Evolutionary conservation across 192 early-diverging fungal species (phyloP).

Genomic region (Backusella liffmaniae): DNA sequence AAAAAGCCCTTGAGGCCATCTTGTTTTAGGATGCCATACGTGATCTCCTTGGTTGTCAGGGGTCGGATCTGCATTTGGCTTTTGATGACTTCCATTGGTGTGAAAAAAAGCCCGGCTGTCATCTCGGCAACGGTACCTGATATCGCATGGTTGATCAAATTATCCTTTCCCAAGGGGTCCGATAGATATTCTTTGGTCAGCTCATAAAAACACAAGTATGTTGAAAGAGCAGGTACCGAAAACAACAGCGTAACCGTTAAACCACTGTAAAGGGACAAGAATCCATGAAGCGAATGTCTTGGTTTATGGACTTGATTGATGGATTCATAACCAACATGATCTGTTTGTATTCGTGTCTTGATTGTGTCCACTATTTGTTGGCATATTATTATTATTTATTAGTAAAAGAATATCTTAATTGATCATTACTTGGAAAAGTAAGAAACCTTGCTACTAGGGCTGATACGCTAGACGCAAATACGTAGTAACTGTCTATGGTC

Average conservation of each 20-base stretch:
- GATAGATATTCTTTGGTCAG: conserved; percentile 44
- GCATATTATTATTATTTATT: neutral
- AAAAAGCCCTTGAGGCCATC: conserved; percentile 70
- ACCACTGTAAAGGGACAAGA: conserved; percentile 65
- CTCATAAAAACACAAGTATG: conserved; percentile 75
- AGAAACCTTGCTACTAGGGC: conserved; percentile 56
- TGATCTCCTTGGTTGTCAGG: neutral
- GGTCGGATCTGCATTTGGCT: conserved; percentile 58
- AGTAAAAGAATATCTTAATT: too few relatives aligned
- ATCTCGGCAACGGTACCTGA: conserved; percentile 63
- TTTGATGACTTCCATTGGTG: conserved; percentile 87
- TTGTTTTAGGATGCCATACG: neutral
- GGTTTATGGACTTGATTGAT: neutral
- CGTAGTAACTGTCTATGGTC: conserved; percentile 26
- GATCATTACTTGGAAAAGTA: conserved; percentile 62
- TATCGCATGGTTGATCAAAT: conserved; percentile 53
- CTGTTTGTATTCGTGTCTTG: conserved; percentile 65
- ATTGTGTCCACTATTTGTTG: conserved; percentile 62
- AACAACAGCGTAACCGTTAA: conserved; percentile 65
- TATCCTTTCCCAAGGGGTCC: conserved; percentile 16
- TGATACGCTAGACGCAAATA: conserved; percentile 51
- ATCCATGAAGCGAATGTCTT: neutral
- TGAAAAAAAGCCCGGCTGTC: conserved; percentile 68
- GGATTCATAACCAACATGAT: neutral
- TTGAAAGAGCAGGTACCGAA: conserved; percentile 63